Evolutionary conservation across 768 basidiomycete genomes (phyloP).

Genomic region (Lentinula boryana): DNA sequence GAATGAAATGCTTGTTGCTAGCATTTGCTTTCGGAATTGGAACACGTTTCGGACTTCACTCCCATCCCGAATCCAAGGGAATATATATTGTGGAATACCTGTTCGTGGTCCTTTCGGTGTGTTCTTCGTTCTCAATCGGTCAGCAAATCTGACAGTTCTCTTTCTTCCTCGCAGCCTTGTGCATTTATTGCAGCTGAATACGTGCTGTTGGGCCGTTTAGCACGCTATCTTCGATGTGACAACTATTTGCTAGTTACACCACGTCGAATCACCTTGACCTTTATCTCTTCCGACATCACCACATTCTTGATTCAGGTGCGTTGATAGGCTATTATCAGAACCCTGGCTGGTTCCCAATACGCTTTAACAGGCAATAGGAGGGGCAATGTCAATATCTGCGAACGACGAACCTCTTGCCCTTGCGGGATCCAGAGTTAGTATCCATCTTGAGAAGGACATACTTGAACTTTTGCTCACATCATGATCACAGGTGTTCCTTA

Average conservation of each 20-base stretch:
- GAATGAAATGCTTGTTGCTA: slow-evolving; percentile 13
- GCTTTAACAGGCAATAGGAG: slow-evolving; percentile 25
- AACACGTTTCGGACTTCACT: slow-evolving; percentile 49
- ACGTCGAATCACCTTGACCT: slow-evolving; percentile 34
- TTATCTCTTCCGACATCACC: slow-evolving; percentile 44
- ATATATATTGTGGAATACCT: slow-evolving; percentile 54
- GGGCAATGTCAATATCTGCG: slow-evolving; percentile 24
- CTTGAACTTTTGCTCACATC: not conserved
- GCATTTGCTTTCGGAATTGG: slow-evolving; percentile 54
- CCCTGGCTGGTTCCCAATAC: not conserved
- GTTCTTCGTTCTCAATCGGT: slow-evolving; percentile 8
- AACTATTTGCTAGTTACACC: slow-evolving; percentile 34
- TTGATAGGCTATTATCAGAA: not conserved
- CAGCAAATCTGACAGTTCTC: not conserved
- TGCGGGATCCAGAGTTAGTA: slow-evolving; percentile 22
- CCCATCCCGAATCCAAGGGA: slow-evolving; percentile 43
- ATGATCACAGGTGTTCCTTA: slow-evolving; percentile 41
- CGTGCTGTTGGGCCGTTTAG: slow-evolving; percentile 44
- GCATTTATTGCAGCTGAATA: slow-evolving; percentile 55
- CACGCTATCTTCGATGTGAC: slow-evolving; percentile 29
- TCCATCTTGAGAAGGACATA: not conserved
- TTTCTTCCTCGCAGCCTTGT: slow-evolving; percentile 36
- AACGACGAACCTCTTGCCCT: slow-evolving; percentile 11
- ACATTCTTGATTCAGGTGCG: slow-evolving; percentile 49
- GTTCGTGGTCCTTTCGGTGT: slow-evolving; percentile 53